Conservation (phyloP, 2,329 filamentous ascomycete species). For the Fusarium tanahbumbuense region DNA sequence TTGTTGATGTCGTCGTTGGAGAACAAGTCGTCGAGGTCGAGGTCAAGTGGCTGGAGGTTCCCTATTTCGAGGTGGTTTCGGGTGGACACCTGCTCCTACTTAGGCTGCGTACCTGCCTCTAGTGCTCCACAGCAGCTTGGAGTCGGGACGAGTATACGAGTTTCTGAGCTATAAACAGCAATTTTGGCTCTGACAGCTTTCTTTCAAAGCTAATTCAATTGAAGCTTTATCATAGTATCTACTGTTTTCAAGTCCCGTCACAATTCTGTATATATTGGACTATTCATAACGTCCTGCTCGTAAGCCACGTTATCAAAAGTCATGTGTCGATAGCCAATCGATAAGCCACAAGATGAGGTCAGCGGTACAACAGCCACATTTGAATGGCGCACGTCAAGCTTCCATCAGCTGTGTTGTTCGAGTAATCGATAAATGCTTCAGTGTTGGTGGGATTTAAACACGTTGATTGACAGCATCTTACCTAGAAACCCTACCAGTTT, state of each 20-base stretch:
- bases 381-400: slow-evolving; percentile 5
- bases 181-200: neutral
- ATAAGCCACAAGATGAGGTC: slow-evolving; percentile 38
- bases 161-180: neutral
- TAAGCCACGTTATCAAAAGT: slow-evolving; percentile 30
- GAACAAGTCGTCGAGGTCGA: slow-evolving; percentile 42
- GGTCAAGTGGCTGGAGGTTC: slow-evolving; percentile 43
- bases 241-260: too few relatives aligned
- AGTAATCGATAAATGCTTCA: neutral
- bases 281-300: neutral
- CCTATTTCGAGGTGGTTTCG: slow-evolving; percentile 42
- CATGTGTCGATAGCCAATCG: slow-evolving; percentile 18
- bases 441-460: neutral
- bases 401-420: neutral
- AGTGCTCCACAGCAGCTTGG: slow-evolving; percentile 36
- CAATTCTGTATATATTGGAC: neutral
- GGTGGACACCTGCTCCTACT: slow-evolving; percentile 33
- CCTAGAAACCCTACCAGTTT: neutral
- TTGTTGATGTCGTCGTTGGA: slow-evolving; percentile 21
- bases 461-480: neutral
- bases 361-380: slow-evolving; percentile 20
- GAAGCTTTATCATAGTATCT: too few relatives aligned
- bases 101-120: slow-evolving; percentile 34
- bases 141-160: slow-evolving; percentile 1
- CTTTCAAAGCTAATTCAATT: neutral